Evolutionary conservation across 2,329 filamentous ascomycete species (phyloP).

Genomic region (Fusarium nematophilum): DNA sequence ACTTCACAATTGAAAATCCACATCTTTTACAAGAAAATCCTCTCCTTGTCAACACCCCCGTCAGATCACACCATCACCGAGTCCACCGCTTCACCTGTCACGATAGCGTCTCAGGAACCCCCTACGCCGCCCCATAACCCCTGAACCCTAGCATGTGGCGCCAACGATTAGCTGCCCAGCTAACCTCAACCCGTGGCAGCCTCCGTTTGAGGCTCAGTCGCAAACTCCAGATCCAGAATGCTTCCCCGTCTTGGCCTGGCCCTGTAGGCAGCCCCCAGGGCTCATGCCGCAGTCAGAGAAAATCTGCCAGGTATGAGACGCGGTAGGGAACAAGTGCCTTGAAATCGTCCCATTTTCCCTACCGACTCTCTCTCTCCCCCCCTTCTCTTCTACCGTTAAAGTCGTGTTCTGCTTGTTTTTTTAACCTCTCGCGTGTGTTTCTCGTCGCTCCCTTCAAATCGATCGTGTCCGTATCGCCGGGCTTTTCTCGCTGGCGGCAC

Average conservation of each 20-base stretch:
- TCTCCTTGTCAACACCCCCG: no score
- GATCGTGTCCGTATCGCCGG: constrained; percentile 24
- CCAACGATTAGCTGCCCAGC: constrained; percentile 22
- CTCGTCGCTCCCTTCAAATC: constrained; percentile 34
- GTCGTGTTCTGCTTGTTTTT: constrained; percentile 22
- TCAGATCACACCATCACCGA: constrained; percentile 8
- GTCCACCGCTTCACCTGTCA: constrained; percentile 11
- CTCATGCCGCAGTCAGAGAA: no score
- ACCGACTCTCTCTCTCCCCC: constrained; percentile 15
- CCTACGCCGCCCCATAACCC: constrained; percentile 15
- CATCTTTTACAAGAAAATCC: no score
- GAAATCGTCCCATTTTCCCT: constrained; percentile 34
- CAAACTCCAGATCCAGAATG: constrained; percentile 31
- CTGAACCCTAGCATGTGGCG: constrained; percentile 22
- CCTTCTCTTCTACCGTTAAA: constrained; percentile 25
- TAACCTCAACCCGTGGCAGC: constrained; percentile 40
- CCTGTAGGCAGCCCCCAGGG: no score
- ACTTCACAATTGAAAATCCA: no score
- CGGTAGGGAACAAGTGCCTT: no score
- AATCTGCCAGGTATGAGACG: no score
- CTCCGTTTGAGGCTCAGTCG: constrained; percentile 42
- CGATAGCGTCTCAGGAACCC: constrained; percentile 28
- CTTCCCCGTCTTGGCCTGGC: constrained; percentile 17
- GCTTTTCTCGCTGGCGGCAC: no score
- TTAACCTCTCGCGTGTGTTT: constrained; percentile 15